Conservation (phyloP, 805 yeast genomes). For the Priceomyces carsonii region DNA sequence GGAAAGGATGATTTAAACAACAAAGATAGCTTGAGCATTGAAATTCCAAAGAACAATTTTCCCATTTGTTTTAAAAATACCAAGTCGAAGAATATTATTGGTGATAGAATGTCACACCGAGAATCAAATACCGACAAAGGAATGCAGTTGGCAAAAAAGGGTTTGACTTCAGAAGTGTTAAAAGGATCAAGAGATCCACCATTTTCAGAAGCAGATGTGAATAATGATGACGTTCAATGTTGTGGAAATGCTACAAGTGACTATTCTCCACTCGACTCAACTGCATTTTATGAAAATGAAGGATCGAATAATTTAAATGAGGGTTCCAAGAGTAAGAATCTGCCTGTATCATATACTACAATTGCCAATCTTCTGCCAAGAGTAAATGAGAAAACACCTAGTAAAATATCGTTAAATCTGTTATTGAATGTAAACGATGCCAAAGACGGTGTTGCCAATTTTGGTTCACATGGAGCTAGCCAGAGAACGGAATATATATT, state of each 20-base stretch:
- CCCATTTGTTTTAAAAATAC: not conserved
- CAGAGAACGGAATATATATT: slow-evolving; percentile 1
- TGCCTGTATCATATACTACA: too few species aligned
- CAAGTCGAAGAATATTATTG: not conserved
- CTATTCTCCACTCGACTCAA: too few species aligned
- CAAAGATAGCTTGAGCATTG: not conserved
- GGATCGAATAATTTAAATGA: too few species aligned
- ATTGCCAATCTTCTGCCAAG: too few species aligned
- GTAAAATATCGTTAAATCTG: slow-evolving; percentile 1
- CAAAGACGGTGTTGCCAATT: slow-evolving; percentile 3
- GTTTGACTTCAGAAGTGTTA: not conserved
- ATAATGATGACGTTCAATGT: too few species aligned
- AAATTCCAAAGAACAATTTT: not conserved
- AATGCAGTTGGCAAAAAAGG: not conserved
- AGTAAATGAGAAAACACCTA: not conserved
- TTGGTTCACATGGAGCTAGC: not conserved
- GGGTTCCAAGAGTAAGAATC: too few species aligned
- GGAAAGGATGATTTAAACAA: not conserved
- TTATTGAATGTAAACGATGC: slow-evolving; percentile 6
- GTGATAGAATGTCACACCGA: too few species aligned
- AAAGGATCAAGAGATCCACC: not conserved
- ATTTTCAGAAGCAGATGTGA: too few species aligned
- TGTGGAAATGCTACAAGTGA: too few species aligned
- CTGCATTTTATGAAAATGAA: too few species aligned
- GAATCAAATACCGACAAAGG: too few species aligned